These are phyloP conservation scores for Apiospora pterosperma DNA, from an alignment of 2,329 filamentous ascomycete species.

Conservation along the genomic window DNA sequence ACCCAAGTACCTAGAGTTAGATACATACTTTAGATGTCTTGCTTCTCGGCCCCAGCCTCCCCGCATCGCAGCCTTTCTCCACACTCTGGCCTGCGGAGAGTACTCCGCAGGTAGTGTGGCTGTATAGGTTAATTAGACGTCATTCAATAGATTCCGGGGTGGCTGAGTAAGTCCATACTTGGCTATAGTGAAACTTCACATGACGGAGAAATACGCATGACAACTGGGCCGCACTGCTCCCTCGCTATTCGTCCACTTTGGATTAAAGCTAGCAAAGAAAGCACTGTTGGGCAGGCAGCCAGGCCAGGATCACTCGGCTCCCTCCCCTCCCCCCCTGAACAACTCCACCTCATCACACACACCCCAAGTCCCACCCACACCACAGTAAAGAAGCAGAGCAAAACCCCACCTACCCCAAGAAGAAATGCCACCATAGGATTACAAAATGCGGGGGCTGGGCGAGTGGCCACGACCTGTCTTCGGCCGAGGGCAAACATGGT, in stretches of 20 bases:
- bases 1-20: background rate
- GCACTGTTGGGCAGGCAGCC: too few relatives aligned
- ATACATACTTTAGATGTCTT: background rate
- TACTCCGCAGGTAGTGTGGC: background rate
- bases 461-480: constrained; percentile 6
- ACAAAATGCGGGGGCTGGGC: constrained; percentile 13
- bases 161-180: too few relatives aligned
- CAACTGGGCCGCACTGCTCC: background rate
- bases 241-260: background rate
- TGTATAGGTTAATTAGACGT: background rate
- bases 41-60: background rate
- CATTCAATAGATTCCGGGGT: background rate
- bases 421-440: constrained; percentile 6
- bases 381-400: background rate
- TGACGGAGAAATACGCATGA: too few relatives aligned
- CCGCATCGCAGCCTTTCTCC: background rate
- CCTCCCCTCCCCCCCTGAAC: too few relatives aligned
- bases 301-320: too few relatives aligned
- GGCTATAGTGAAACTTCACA: too few relatives aligned
- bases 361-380: too few relatives aligned
- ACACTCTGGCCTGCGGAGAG: background rate
- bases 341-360: too few relatives aligned
- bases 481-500: constrained; percentile 11
- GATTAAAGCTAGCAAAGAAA: background rate
- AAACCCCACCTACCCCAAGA: too few relatives aligned